phyloP scores from a whole-genome alignment of 2,329 filamentous ascomycete species.

The Aspergillus tamarii region DNA sequence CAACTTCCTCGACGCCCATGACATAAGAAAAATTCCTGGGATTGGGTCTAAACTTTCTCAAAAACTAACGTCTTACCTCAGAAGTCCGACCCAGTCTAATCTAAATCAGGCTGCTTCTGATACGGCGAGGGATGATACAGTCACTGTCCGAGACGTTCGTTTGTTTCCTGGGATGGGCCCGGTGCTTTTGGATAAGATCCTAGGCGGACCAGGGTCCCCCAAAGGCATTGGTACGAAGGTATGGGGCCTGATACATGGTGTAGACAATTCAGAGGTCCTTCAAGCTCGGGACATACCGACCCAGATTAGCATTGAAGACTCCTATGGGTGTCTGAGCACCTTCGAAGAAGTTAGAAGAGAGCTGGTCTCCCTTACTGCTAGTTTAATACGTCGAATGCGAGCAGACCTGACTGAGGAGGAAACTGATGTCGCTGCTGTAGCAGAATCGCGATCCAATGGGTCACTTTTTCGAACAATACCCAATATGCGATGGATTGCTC shows the following conservation, averaged over 20 bases:
- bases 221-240: slow-evolving; percentile 71
- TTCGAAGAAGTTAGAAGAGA: slow-evolving; percentile 68
- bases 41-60: slow-evolving; percentile 80
- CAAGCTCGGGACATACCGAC: slow-evolving; percentile 72
- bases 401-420: slow-evolving; percentile 68
- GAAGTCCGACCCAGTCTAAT: background rate
- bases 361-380: slow-evolving; percentile 68
- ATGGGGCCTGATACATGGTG: slow-evolving; percentile 80
- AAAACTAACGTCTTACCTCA: slow-evolving; percentile 51
- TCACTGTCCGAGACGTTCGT: slow-evolving; percentile 70
- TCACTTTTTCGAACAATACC: slow-evolving; percentile 21
- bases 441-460: background rate
- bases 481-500: slow-evolving; percentile 69
- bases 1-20: slow-evolving; percentile 73
- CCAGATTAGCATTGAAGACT: slow-evolving; percentile 95
- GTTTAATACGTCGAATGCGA: slow-evolving; percentile 77
- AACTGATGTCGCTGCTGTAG: slow-evolving; percentile 29
- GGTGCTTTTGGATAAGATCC: slow-evolving; percentile 66
- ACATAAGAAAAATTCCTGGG: slow-evolving; percentile 80
- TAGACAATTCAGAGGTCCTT: slow-evolving; percentile 75
- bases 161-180: slow-evolving; percentile 65
- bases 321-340: slow-evolving; percentile 73
- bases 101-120: background rate
- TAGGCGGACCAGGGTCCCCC: slow-evolving; percentile 71
- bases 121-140: slow-evolving; percentile 16